Percentiles rank a stretch among this genome's conserved stretches.
These are phyloP conservation scores for Neofusicoccum laricinum DNA, from an alignment of 2,329 filamentous ascomycete species.

Conservation along the genomic window DNA sequence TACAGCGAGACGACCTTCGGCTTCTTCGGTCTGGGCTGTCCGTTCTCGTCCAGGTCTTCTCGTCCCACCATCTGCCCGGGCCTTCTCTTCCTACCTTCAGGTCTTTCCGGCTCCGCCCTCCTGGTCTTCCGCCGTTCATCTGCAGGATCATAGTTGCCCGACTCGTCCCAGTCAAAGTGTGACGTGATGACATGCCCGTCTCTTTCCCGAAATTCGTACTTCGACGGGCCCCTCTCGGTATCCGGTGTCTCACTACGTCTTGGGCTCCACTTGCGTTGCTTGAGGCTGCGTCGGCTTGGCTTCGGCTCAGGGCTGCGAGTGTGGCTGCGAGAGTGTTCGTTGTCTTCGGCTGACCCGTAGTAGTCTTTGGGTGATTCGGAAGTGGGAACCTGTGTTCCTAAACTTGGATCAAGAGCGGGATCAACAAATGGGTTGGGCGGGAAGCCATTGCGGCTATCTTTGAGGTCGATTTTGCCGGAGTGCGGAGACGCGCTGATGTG, in stretches of 20 bases:
- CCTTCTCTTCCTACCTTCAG: background rate
- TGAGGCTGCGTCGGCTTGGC: background rate
- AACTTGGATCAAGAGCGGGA: background rate
- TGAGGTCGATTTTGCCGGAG: background rate
- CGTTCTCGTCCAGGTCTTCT: background rate
- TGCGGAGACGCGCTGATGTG: background rate
- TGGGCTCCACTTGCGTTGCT: too few relatives aligned
- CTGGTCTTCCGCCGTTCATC: background rate
- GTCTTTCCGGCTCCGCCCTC: background rate
- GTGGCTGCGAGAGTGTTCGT: background rate
- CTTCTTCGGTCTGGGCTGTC: background rate
- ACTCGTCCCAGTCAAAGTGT: slow-evolving; percentile 37
- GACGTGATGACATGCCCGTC: slow-evolving; percentile 16
- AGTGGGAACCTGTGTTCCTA: background rate
- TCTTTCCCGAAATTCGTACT: background rate
- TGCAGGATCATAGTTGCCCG: slow-evolving; percentile 35
- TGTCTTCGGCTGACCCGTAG: background rate
- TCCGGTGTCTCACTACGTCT: background rate
- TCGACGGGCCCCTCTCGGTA: background rate
- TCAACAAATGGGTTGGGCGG: background rate
- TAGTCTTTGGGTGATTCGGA: background rate
- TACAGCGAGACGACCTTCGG: background rate
- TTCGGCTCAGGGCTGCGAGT: too few relatives aligned
- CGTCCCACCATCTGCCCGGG: background rate
- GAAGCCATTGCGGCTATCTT: background rate